phyloP scores from a whole-genome alignment of 257 asterid species.

The Jasminum sambac region DNA sequence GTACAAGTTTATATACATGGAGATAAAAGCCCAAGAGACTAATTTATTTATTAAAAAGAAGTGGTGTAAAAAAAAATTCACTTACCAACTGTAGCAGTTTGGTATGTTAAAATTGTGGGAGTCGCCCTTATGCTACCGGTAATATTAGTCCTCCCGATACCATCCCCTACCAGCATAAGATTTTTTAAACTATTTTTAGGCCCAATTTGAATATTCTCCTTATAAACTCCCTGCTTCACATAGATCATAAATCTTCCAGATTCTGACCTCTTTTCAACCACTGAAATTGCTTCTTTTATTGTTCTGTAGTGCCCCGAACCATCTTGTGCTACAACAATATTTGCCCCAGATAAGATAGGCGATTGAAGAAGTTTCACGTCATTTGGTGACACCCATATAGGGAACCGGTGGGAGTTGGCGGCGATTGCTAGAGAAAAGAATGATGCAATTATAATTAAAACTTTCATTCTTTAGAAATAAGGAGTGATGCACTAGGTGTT shows the following conservation, averaged over 20 bases:
- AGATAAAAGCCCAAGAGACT: too few species aligned
- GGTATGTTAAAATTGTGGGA: slow-evolving; percentile 72
- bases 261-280: slow-evolving; percentile 45
- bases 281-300: slow-evolving; percentile 50
- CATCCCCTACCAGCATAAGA: slow-evolving; percentile 83
- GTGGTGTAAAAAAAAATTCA: background rate
- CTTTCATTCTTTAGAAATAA: too few species aligned
- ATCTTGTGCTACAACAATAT: slow-evolving; percentile 70
- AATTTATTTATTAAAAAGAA: too few species aligned
- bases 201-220: slow-evolving; percentile 67
- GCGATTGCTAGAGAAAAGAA: too few species aligned
- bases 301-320: slow-evolving; percentile 68
- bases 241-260: slow-evolving; percentile 60
- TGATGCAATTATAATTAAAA: too few species aligned
- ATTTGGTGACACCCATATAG: slow-evolving; percentile 58
- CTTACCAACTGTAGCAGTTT: slow-evolving; percentile 89
- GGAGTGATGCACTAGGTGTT: too few species aligned
- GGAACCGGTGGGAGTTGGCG: slow-evolving; percentile 35
- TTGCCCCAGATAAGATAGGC: slow-evolving; percentile 26
- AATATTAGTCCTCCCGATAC: slow-evolving; percentile 80
- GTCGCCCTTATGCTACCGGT: slow-evolving; percentile 79
- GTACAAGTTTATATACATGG: background rate
- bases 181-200: slow-evolving; percentile 27
- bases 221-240: slow-evolving; percentile 67
- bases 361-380: slow-evolving; percentile 65